Evolutionary conservation across 2,329 filamentous ascomycete species (phyloP), one percentile per base, ranked within the genome.

Genomic region (Westerdykella ornata): DNA sequence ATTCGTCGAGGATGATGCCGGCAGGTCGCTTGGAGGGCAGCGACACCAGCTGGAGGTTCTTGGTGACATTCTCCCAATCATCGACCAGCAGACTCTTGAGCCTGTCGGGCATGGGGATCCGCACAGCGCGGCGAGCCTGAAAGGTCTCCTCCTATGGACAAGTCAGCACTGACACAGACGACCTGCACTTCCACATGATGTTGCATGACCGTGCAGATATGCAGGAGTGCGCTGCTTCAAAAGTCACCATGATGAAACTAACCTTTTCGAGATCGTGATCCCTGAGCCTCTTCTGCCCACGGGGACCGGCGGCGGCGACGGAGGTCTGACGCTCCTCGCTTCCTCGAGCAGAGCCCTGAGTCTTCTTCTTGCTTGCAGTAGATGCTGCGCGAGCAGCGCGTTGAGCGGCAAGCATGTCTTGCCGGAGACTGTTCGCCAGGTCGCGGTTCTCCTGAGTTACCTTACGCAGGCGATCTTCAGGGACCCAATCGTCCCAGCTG

Each of bases 41-140:
- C 1, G 86, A 82, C 22, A 96, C 87, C 3, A 97, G 80, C 60
- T 90, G 86, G 53, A 88, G 80, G 62, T 94, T 92, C 70, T 96
- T 97, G 42, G 92, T 98, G 47, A 98, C 82, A 56, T 96, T 94
- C 67, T 98, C 92, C 92, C 92, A 98, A 65, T 98, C 92, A 62
- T 98, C 92, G 16, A 98, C 92, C 3, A 98, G 79, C 48, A 94
- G 77, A 13, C 85, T 87, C 71, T 97, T 96, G 51, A 98, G 75
- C 51, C 85, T 80, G 60, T 97, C 92, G 0, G 92, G 88, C 49
- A 97, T 81, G 37, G 82, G 76, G 32, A 98, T 77, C 55, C 88
- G 86, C 57, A 98, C 84, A 14, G 88, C 87, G 15, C 90, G 89
- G 43, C 88, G 82, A 48, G 77, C 76, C 59, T 88, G 80, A 63